Conservation (phyloP, 768 basidiomycete species). For the Daedaleopsis nitida region DNA sequence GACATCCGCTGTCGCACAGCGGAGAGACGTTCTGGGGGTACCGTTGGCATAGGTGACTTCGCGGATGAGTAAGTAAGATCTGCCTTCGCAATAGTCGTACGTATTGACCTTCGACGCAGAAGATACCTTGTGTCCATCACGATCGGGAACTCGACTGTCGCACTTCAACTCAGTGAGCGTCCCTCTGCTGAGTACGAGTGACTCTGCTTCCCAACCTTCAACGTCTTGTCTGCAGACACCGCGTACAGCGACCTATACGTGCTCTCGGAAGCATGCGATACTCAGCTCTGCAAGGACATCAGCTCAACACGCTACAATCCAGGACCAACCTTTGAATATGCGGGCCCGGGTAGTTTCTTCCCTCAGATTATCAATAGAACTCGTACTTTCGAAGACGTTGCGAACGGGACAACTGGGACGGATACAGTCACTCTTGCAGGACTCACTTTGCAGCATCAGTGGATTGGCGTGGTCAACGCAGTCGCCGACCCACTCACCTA, state of each 20-base stretch:
- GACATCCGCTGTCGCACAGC: too few species aligned
- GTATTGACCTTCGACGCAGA: background rate
- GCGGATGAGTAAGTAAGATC: constrained; percentile 59
- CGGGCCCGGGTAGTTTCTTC: background rate
- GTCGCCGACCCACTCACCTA: constrained; percentile 65
- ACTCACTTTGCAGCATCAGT: constrained; percentile 51
- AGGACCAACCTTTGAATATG: background rate
- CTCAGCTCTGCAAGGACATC: constrained; percentile 36
- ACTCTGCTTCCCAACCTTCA: background rate
- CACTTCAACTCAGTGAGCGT: constrained; percentile 64
- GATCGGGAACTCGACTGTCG: constrained; percentile 52
- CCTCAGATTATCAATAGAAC: background rate
- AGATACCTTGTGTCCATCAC: constrained; percentile 59
- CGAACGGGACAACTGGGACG: constrained; percentile 57
- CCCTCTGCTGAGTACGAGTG: background rate
- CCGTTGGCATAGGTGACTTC: constrained; percentile 59
- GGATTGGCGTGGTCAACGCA: constrained; percentile 65
- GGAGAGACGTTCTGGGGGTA: constrained; percentile 25
- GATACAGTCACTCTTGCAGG: constrained; percentile 61
- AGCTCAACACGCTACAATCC: constrained; percentile 43
- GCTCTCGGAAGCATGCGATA: constrained; percentile 56
- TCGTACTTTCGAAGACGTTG: constrained; percentile 31
- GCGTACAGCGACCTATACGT: constrained; percentile 83
- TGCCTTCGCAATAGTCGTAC: background rate
- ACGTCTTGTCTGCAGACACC: constrained; percentile 49